Evolutionary conservation across 495 filamentous ascomycete species (phyloP).

Genomic region (Echria macrotheca): DNA sequence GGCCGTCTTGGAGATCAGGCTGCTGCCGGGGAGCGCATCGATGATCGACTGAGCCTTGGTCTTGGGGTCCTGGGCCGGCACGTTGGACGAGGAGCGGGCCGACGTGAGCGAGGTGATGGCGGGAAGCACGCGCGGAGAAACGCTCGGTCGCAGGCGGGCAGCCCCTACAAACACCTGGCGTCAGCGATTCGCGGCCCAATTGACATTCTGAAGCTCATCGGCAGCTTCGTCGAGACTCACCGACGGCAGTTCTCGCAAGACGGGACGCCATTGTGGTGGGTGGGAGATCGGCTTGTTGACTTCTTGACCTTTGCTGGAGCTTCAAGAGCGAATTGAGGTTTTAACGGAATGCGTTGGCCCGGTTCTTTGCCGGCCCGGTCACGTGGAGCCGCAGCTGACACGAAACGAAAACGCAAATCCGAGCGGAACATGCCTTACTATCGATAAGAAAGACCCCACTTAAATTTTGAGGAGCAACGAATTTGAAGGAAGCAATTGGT

Average conservation of each 20-base stretch:
- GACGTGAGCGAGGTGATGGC: conserved; percentile 60
- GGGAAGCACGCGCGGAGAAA: conserved; percentile 64
- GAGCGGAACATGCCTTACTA: neutral
- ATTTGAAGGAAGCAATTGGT: no score
- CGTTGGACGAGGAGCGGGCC: conserved; percentile 65
- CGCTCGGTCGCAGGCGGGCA: conserved; percentile 73
- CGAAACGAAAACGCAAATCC: neutral
- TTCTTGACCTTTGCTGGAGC: conserved; percentile 33
- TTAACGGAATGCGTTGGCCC: conserved; percentile 38
- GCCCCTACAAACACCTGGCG: conserved; percentile 56
- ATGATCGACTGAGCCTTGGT: conserved; percentile 93
- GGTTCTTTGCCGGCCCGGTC: conserved; percentile 28
- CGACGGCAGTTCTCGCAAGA: conserved; percentile 84
- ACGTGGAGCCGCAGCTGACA: conserved; percentile 22
- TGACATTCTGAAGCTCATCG: conserved; percentile 7
- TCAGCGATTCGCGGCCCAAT: conserved; percentile 20
- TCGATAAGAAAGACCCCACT: conserved; percentile 19
- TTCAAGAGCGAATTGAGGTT: conserved; percentile 46
- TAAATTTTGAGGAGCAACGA: conserved; percentile 17
- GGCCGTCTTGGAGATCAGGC: conserved; percentile 87
- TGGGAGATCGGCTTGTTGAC: conserved; percentile 38
- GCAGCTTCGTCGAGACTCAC: conserved; percentile 51
- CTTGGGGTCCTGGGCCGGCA: conserved; percentile 78
- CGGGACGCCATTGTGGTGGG: conserved; percentile 86
- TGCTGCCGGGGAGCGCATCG: conserved; percentile 79